These are phyloP conservation scores for Globisporangium paroecandrum DNA, from an alignment of 352 stramenopile species.

Conservation along the genomic window DNA sequence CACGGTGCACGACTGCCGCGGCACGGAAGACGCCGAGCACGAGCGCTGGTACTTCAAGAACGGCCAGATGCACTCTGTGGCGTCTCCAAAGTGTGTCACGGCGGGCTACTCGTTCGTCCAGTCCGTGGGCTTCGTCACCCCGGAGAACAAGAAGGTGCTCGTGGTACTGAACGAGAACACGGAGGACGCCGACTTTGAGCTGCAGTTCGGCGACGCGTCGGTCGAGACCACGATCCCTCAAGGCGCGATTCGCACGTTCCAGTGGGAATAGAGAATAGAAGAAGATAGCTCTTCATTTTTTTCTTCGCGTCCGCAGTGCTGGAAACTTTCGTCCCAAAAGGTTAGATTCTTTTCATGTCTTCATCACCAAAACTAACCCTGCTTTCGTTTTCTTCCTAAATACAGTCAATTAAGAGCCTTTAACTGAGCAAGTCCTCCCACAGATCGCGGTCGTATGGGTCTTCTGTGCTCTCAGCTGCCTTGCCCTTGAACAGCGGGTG, in stretches of 20 bases:
- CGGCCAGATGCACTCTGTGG: slow-evolving; percentile 47
- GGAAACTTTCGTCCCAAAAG: slow-evolving; percentile 1
- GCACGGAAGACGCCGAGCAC: slow-evolving; percentile 29
- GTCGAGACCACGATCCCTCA: slow-evolving; percentile 51
- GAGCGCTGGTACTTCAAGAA: slow-evolving; percentile 67
- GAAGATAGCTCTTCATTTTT: neutral
- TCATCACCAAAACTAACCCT: neutral
- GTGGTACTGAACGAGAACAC: slow-evolving; percentile 87
- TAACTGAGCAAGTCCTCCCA: slow-evolving; percentile 62
- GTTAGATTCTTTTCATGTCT: slow-evolving; percentile 5
- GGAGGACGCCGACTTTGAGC: slow-evolving; percentile 58
- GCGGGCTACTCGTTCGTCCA: slow-evolving; percentile 77
- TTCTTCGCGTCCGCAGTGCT: neutral
- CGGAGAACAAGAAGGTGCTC: slow-evolving; percentile 66
- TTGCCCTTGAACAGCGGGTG: slow-evolving; percentile 39
- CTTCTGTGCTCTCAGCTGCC: slow-evolving; percentile 13
- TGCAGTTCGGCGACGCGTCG: slow-evolving; percentile 42
- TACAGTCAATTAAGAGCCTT: slow-evolving; percentile 10
- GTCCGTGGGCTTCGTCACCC: slow-evolving; percentile 64
- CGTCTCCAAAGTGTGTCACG: slow-evolving; percentile 64
- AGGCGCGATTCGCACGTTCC: slow-evolving; percentile 70
- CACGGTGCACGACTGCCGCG: slow-evolving; percentile 44
- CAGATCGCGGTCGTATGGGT: slow-evolving; percentile 64
- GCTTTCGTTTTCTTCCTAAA: slow-evolving; percentile 9
- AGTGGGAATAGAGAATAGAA: slow-evolving; percentile 33